Evolutionary conservation across 148 eudicot genomes (phyloP), one percentile per base, ranked within the genome.

Genomic region (Spergularia bocconei): DNA sequence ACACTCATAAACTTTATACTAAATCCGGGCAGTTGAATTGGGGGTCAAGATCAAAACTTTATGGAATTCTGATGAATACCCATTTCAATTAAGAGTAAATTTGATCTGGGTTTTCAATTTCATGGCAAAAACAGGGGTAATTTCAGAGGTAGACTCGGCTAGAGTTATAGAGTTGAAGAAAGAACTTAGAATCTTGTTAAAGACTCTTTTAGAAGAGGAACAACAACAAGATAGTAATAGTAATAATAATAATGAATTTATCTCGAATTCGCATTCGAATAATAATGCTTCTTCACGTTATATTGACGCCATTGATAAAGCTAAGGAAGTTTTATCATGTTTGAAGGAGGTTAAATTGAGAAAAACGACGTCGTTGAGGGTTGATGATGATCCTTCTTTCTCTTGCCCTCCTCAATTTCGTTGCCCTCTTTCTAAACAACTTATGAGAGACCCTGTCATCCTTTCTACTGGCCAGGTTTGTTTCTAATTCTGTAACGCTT

Each of bases 361-460:
- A 75, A 82, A 65, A 65, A 69, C 86, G 62, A 56, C 72, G 29
- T 80, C 87, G 64, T 74, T 78, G n/a, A 66, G 53, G 68, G 41
- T 77, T 17, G 65, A 20, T 15, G 17, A 29, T 69, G 55, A 52
- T 51, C 39, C 41, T 16, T 54, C 76, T 17, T 33, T 63, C 8
- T 70, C 78, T 47, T 77, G 81, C 66, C 98, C 98, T 9, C 84
- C 84, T 19, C 89, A 87, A 74, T 95, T 87, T 71, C 77, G 84
- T 48, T 95, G 98, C 63, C 97, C 98, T 20, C 87, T 95, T 69
- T 95, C 98, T 11, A 89, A 92, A 63, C 84, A 83, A 38, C 86
- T 95, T 53, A 95, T 95, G 96, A 82, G 75, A 59, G 93, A 95
- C 86, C 98, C 98, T 51, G 98, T 95, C 36, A 72, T 92, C 59